Base-by-base conservation (phyloP, 495 filamentous ascomycete species). In the Glarea lozoyensis region DNA sequence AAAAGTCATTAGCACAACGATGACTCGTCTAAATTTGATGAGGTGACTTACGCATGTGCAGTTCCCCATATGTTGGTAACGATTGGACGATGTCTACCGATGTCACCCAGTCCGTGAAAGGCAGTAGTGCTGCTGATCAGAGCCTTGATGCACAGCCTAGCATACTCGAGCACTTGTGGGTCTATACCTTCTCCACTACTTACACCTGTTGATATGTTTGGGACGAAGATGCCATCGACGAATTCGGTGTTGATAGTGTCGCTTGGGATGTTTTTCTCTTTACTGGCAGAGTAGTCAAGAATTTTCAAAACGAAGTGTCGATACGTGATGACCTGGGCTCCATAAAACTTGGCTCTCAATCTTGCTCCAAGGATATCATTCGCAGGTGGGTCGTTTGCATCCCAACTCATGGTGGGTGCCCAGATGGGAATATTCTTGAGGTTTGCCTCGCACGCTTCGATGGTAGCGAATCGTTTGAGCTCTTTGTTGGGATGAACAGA, bases 11-110 rank as follows among this genome's bases (percentile, higher is more conserved):
- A 35, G 36, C 54, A 41, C 41, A 36, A 19, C 24, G 12, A 25
- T 27, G 32, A 34, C 10, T 10, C 15, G 23, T n/a, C 29, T 10
- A 43, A 21, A 44, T 45, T 27, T 30, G 38, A 23, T 24, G 48
- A 27, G 31, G 2, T 42, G 5, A 76, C 88, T 78, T 88, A 96
- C 88, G 90, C 90, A 72, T 95, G 90, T 49, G 88, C 83, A 10
- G 90, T 97, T 17, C 90, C 89, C 60, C 93, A 93, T 18, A 95
- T 85, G 55, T 95, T 96, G 7, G 90, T 97, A 32, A 95, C 78
- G 23, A 95, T 79, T 19, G 83, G 79, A 4, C 90, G 76, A 40
- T 76, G 70, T 18, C 64, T 54, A 11, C 62, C 60, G 10, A 60
- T 55, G 25, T 59, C 63, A 25, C 59, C 67, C 32, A 82, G 61